Evolutionary conservation across 257 asterid genomes (phyloP).

Genomic region (Forsythia suspensa): DNA sequence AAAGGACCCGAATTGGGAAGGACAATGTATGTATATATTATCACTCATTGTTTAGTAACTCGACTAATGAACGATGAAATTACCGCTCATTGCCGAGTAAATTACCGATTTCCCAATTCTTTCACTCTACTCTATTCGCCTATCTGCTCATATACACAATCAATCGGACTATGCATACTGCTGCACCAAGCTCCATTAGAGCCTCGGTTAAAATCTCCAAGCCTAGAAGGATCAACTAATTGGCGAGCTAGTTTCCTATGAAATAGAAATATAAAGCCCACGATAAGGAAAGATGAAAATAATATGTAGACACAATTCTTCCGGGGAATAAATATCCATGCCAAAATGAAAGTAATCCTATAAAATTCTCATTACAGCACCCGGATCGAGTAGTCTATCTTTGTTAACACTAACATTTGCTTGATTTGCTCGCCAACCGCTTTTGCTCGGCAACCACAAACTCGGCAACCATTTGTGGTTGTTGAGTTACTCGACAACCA

Average conservation of each 20-base stretch:
- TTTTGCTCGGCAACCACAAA: no score
- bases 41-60: no score
- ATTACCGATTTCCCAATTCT: no score
- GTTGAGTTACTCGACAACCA: no score
- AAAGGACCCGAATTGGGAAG: neutral
- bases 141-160: no score
- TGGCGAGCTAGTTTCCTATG: slow-evolving; percentile 76
- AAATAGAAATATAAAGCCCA: slow-evolving; percentile 17
- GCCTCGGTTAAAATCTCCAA: slow-evolving; percentile 99
- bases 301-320: neutral
- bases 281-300: neutral
- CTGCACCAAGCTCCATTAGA: slow-evolving; percentile 99
- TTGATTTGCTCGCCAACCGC: no score
- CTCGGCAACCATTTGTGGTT: no score
- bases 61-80: no score
- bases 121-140: no score
- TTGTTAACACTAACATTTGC: no score
- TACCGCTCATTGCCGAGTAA: no score
- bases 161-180: slow-evolving; percentile 41
- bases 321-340: neutral
- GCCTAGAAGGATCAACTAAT: slow-evolving; percentile 82
- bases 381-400: neutral
- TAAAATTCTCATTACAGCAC: neutral
- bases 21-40: no score
- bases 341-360: neutral